Percentiles rank a stretch among this genome's conserved stretches.
These are phyloP conservation scores for Knoxdaviesia capensis DNA, from an alignment of 2,329 filamentous ascomycete genomes.

Conservation along the genomic window DNA sequence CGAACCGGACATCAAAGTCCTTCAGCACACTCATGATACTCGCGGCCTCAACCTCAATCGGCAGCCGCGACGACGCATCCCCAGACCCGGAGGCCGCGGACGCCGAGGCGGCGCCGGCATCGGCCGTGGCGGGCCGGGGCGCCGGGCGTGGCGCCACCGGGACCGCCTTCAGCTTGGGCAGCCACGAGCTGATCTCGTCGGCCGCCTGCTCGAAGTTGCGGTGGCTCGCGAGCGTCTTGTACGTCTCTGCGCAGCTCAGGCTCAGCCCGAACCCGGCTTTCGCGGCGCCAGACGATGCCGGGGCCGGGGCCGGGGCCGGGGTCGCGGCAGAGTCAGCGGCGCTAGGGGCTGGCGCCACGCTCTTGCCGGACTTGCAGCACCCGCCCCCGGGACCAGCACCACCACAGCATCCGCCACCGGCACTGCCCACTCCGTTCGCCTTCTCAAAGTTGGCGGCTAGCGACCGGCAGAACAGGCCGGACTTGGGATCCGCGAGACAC, in stretches of 20 bases:
- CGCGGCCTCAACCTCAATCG: constrained; percentile 63
- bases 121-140: constrained; percentile 9
- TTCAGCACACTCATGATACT: constrained; percentile 75
- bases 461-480: constrained; percentile 66
- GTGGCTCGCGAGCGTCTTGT: constrained; percentile 59
- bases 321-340: constrained; percentile 13
- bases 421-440: constrained; percentile 12
- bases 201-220: constrained; percentile 55
- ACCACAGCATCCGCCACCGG: constrained; percentile 39
- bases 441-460: constrained; percentile 45
- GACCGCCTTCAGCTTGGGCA: constrained; percentile 49
- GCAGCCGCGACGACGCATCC: constrained; percentile 19
- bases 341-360: constrained; percentile 9
- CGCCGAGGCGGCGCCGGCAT: constrained; percentile 7
- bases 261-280: constrained; percentile 27
- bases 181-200: constrained; percentile 56
- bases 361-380: constrained; percentile 37
- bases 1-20: constrained; percentile 60
- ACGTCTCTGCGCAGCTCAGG: constrained; percentile 56
- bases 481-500: constrained; percentile 58
- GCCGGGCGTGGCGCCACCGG: constrained; percentile 12
- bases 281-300: constrained; percentile 5
- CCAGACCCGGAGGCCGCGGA: neutral
- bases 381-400: constrained; percentile 37
- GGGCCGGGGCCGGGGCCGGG: neutral